Conservation (phyloP, 257 asterid species). For the Nicotiana paniculata region DNA sequence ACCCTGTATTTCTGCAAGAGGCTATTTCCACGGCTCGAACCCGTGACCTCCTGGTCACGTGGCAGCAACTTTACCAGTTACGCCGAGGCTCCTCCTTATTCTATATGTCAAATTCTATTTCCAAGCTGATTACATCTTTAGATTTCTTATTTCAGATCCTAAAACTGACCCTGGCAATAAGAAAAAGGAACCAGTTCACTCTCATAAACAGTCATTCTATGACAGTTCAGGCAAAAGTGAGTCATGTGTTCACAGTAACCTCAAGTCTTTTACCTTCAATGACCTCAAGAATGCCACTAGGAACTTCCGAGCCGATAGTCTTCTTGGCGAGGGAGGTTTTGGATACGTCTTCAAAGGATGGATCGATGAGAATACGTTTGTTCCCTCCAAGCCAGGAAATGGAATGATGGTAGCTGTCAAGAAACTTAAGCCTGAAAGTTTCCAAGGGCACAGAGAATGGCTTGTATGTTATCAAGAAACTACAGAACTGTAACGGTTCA, state of each 20-base stretch:
- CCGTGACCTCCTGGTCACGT: too few species aligned
- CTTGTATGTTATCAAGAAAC: neutral
- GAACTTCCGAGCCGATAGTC: slow-evolving; percentile 17
- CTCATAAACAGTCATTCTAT: neutral
- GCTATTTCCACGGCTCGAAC: too few species aligned
- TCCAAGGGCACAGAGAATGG: slow-evolving; percentile 23
- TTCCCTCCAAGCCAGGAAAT: slow-evolving; percentile 12
- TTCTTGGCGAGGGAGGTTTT: slow-evolving; percentile 19
- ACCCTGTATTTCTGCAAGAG: too few species aligned
- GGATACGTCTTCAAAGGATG: slow-evolving; percentile 20
- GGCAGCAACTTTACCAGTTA: too few species aligned
- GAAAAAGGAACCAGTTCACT: neutral
- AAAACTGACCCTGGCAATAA: neutral
- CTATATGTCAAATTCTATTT: neutral
- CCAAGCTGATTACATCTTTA: neutral
- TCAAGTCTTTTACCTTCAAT: slow-evolving; percentile 7
- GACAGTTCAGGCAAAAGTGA: neutral
- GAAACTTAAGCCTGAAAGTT: slow-evolving; percentile 15
- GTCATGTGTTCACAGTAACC: neutral
- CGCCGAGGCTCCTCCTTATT: too few species aligned
- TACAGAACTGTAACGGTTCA: neutral
- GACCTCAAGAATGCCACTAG: slow-evolving; percentile 17
- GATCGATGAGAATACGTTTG: slow-evolving; percentile 13
- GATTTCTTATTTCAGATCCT: slow-evolving; percentile 1
- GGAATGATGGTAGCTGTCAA: slow-evolving; percentile 21